Evolutionary conservation across 2,329 filamentous ascomycete genomes (phyloP), one percentile per base, ranked within the genome.

Genomic region (Aspergillus brunneoviolaceus): DNA sequence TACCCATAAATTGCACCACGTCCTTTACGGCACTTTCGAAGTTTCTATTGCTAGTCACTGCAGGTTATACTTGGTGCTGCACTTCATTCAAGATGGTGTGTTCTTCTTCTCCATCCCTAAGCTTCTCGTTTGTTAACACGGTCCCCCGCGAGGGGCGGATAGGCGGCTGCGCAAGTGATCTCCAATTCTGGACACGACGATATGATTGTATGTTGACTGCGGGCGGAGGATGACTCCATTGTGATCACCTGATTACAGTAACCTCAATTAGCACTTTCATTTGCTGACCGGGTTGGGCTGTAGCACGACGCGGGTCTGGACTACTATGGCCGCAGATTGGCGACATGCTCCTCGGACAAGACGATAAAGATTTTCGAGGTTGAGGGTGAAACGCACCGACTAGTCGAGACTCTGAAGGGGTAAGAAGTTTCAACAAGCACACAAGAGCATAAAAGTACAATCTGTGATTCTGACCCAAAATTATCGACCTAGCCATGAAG

Each of bases 331-430:
- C 89, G 95, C 68, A 90, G 94, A 74, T 87, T 99, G 70, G 95
- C 95, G 64, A 99, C 95, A 67, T 98, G 95, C 80, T 97, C 93
- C 39, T 97, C 94, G 67, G 95, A 99, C 80, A 93, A 95, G 76
- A 98, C 94, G 51, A 96, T 99, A 82, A 98, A 98, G 82, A 98
- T 99, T 74, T 99, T 97, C 75, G 95, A 99, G 79, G 89, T 99
- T 58, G 94, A 98, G 72, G 92, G 92, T 72, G 93, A 98, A 70
- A 86, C 89, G 68, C 94, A 99, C 79, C 87, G 91, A 65, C 81
- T 98, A 69, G 86, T 91, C 35, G 94, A 98, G 81, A 99, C 95
- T 27, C 82, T 99, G 67, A 96, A 96, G 80, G 94, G 94, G 92
- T 96, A 85, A 72, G 72, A 23, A 35, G 21, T 25, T 14, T 35